Evolutionary conservation across 345 rosid species (phyloP), one percentile per base, ranked within the genome.

Genomic region (Arabidopsis suecica): DNA sequence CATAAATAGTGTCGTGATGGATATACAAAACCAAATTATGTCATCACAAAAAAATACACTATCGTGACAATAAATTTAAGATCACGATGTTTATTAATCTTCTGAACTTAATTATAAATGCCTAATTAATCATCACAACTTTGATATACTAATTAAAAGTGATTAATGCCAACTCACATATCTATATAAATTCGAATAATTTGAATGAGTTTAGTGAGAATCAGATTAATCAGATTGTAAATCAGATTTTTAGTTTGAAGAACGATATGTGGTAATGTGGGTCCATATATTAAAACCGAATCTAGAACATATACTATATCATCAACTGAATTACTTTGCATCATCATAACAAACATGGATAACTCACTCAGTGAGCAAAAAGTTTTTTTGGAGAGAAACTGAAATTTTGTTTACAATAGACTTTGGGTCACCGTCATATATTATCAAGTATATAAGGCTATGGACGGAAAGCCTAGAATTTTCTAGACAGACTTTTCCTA

Each of bases 1-100:
- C 81, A 51, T 60, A 78, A 72, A 78, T 67, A 78, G 73, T 78
- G 36, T 53, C 72, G 6, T 78, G 73, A 78, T 78, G 50, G 81
- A 72, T 78, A 60, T 66, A 53, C 60, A 66, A 57, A 65, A 72
- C 74, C 30, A 72, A 78, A 49, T 57, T 32, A 60, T 72, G 62
- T 41, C 42, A 32, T 53, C 59, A 72, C 69, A 11, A 50, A 68
- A 23, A 30, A 38, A 22, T 63, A 54, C 28, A 48, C 45, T 47
- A 63, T 16, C 37, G 25, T 54, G 63, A 25, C 12, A 47, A 56
- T 63, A 28, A 64, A 63, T 47, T 14, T 5, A 36, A 42, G 71
- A 45, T 64, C 59, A 28, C 9, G 58, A 54, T 61, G 69, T 44
- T 33, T 69, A 32, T 44, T 22, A 16, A 22, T 65, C 4, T 36